phyloP scores from a whole-genome alignment of 768 basidiomycete genomes.

The Clitopilus hobsonii region DNA sequence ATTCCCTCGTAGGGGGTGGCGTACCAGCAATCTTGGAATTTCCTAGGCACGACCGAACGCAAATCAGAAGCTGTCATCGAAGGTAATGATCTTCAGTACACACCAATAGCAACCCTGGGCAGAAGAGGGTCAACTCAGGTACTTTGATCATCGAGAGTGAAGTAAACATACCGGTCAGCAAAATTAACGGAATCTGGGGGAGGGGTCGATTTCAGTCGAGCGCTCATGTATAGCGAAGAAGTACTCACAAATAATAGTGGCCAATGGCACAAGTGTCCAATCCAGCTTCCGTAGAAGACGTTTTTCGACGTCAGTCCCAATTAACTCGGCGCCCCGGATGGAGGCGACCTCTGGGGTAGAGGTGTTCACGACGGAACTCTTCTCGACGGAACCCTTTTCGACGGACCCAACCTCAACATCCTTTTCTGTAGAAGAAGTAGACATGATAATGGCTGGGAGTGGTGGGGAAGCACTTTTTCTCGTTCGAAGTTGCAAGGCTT shows the following conservation, averaged over 20 bases:
- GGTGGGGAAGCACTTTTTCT: too few relatives aligned
- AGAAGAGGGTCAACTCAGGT: not conserved
- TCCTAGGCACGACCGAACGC: slow-evolving; percentile 29
- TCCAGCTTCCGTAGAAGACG: slow-evolving; percentile 32
- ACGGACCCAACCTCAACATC: slow-evolving; percentile 10
- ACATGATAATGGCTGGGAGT: not conserved
- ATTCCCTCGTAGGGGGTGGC: not conserved
- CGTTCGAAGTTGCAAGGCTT: too few relatives aligned
- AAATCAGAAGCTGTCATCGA: not conserved
- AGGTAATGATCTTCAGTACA: not conserved
- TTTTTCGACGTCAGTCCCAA: slow-evolving; percentile 18
- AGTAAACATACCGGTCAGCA: not conserved
- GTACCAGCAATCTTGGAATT: slow-evolving; percentile 29
- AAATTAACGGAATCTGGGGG: not conserved
- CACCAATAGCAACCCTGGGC: not conserved
- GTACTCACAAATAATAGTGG: slow-evolving; percentile 33
- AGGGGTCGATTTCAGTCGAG: not conserved
- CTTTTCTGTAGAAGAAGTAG: slow-evolving; percentile 1
- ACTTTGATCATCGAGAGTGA: not conserved
- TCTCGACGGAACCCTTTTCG: slow-evolving; percentile 5
- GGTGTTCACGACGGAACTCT: slow-evolving; percentile 3
- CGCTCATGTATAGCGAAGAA: not conserved
- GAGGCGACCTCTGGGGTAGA: not conserved
- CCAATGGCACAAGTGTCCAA: slow-evolving; percentile 28
- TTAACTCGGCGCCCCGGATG: not conserved